These are phyloP conservation scores for Thelonectria blattea DNA, from an alignment of 2,329 filamentous ascomycete species.

Conservation along the genomic window DNA sequence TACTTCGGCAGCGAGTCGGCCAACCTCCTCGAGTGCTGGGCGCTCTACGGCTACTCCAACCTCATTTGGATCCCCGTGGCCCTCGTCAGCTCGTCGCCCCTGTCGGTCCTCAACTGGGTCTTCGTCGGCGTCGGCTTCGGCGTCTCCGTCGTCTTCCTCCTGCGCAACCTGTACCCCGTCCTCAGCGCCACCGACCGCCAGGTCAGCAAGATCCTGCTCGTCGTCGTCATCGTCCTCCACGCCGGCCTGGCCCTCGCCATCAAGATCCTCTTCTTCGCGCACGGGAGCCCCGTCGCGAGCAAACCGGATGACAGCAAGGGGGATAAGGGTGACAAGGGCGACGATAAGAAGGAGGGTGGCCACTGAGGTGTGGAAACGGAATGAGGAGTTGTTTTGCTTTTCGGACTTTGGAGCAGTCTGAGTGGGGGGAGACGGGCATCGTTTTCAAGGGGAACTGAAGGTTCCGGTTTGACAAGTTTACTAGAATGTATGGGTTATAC, in stretches of 20 bases:
- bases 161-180: conserved; percentile 89
- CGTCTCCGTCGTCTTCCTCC: conserved; percentile 80
- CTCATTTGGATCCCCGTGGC: conserved; percentile 97
- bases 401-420: too few species aligned
- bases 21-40: conserved; percentile 93
- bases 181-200: conserved; percentile 91
- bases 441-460: conserved; percentile 6
- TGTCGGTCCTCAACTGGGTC: conserved; percentile 88
- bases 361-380: conserved; percentile 19
- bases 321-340: conserved; percentile 16
- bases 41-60: conserved; percentile 95
- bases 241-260: conserved; percentile 91
- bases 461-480: conserved; percentile 10
- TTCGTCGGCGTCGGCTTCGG: conserved; percentile 89
- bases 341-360: conserved; percentile 30
- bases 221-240: conserved; percentile 85
- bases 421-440: not conserved
- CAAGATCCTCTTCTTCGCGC: conserved; percentile 95
- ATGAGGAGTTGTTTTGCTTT: not conserved
- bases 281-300: conserved; percentile 62
- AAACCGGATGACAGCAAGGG: conserved; percentile 43
- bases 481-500: conserved; percentile 11
- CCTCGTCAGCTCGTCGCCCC: conserved; percentile 85
- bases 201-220: conserved; percentile 84
- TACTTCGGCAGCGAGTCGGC: conserved; percentile 96